Evolutionary conservation across 305 asterid species (phyloP), one percentile per base, ranked within the genome.

Genomic region (Fraxinus nigra): DNA sequence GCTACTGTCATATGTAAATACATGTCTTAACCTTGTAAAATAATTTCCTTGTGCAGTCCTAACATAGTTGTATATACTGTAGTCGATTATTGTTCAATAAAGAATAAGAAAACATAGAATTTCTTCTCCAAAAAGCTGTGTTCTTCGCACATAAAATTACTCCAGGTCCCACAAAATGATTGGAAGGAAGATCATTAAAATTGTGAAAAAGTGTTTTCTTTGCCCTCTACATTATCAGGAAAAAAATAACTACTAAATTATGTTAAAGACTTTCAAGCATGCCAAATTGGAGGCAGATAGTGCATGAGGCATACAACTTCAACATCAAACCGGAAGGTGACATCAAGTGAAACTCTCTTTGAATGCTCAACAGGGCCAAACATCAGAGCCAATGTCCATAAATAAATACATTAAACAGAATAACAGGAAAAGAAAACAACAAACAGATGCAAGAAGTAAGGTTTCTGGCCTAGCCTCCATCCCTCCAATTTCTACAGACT

Each of bases 131-230:
- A 51, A 51, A 51, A 16, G 24, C 24, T 51, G 61, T 51, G 61
- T 16, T 51, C 61, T 16, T 51, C 3, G 22, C 61, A 51, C 61
- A 51, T 83, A 77, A 56, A 78, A 67, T 20, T 75, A 35, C 35
- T 32, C 51, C 38, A 61, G 4, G 43, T 37, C 18, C 67, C 78
- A 56, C 78, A 51, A 82, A 61, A 77, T 76, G 38, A 69, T 16
- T 65, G 34, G 35, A 75, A 38, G 34, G 59, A 79, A 70, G 43
- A 75, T 18, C 61, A 80, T 69, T 69, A 70, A 46, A 80, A 72
- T 75, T 63, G 54, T 78, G 48, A 78, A 9, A 46, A 6, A n/a
- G 56, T 59, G 14, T 22, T 22, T 8, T 59, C 32, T 26, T 59
- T 59, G 70, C 32, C 14, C 70, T 22, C 32, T 59, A 59, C 70